Conservation (phyloP, 2,329 filamentous ascomycete species). For the Juglanconis sp. region DNA sequence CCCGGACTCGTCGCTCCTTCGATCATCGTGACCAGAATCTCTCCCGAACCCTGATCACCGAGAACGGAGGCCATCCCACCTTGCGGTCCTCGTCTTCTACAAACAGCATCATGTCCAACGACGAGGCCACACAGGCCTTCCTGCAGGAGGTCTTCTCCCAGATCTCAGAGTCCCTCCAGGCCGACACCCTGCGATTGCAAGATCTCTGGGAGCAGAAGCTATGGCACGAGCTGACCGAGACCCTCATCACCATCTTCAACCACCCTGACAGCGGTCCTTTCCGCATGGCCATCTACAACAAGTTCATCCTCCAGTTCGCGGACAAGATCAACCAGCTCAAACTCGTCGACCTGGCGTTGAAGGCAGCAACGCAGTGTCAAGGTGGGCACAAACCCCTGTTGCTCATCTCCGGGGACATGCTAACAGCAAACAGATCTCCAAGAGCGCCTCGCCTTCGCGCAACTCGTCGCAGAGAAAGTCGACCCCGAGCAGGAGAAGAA, state of each 20-base stretch:
- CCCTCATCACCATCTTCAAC: conserved; percentile 84
- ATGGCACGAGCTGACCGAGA: conserved; percentile 97
- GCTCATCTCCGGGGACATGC: not conserved
- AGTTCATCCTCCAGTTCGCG: conserved; percentile 92
- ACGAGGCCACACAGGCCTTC: conserved; percentile 87
- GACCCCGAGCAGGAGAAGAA: conserved; percentile 66
- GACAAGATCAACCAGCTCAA: conserved; percentile 99
- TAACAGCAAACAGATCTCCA: conserved; percentile 63
- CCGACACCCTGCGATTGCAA: conserved; percentile 86
- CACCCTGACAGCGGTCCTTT: conserved; percentile 76
- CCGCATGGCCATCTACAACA: conserved; percentile 86
- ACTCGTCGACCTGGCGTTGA: conserved; percentile 85
- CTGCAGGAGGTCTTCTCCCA: conserved; percentile 43
- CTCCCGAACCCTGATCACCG: not conserved
- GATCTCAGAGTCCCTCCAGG: conserved; percentile 73
- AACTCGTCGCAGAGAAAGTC: conserved; percentile 79
- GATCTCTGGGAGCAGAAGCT: conserved; percentile 97
- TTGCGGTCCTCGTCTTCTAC: conserved; percentile 9
- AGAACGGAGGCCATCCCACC: not conserved
- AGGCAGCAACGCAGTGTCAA: conserved; percentile 79
- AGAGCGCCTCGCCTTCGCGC: conserved; percentile 82
- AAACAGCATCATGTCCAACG: conserved; percentile 59
- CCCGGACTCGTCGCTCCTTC: not conserved
- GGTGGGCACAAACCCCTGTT: conserved; percentile 44
- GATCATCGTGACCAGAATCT: not conserved